A percentile compares a stretch with the other conserved stretches of the same genome.
These are phyloP conservation scores for Prasinococcaceae sp. DNA, from an alignment of 139 green algal species.

Conservation along the genomic window DNA sequence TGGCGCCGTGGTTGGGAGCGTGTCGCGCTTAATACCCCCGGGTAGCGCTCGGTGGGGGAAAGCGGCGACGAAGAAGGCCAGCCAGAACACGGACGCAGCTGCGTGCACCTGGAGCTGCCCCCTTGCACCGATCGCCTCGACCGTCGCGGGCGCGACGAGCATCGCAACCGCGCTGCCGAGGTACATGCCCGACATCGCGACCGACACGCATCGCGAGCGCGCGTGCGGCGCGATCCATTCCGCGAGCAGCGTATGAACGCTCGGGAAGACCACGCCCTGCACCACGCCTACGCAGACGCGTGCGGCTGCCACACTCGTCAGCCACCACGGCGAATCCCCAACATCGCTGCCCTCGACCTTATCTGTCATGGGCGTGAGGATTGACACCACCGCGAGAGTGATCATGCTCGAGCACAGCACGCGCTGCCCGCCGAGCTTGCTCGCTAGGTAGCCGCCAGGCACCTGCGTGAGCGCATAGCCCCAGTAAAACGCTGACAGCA, in stretches of 20 bases:
- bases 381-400: constrained; percentile 53
- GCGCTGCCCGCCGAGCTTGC: constrained; percentile 64
- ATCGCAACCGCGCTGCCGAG: constrained; percentile 79
- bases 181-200: constrained; percentile 97
- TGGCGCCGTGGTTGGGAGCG: too few relatives aligned
- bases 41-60: too few relatives aligned
- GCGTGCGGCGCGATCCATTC: constrained; percentile 81
- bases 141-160: constrained; percentile 61
- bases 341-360: too few relatives aligned
- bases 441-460: constrained; percentile 79
- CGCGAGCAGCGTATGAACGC: constrained; percentile 85
- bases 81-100: constrained; percentile 54
- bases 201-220: constrained; percentile 59
- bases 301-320: constrained; percentile 20
- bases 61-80: constrained; percentile 41
- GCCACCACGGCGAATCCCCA: too few relatives aligned
- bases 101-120: constrained; percentile 53
- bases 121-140: constrained; percentile 31
- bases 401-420: constrained; percentile 68
- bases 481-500: constrained; percentile 93
- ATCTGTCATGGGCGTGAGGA: constrained; percentile 66
- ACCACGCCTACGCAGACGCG: constrained; percentile 63
- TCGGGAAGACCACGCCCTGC: constrained; percentile 86
- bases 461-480: constrained; percentile 86
- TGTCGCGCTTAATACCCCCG: too few relatives aligned